These are phyloP conservation scores for Hanseniaspora mollemarum DNA, from an alignment of 805 yeast species.

Conservation along the genomic window DNA sequence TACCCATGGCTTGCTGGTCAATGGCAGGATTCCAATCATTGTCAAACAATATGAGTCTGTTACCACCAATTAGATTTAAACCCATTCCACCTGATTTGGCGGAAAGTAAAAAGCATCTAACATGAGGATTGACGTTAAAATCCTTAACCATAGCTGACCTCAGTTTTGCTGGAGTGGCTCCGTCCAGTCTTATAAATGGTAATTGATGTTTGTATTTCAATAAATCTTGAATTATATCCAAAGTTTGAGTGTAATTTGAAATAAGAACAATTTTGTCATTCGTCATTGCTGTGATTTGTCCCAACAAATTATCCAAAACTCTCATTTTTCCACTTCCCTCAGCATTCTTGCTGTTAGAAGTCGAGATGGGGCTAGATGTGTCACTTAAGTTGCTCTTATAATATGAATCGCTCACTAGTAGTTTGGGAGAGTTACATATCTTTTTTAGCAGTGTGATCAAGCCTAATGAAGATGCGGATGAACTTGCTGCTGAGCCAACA, in stretches of 20 bases:
- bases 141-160: slow-evolving; percentile 55
- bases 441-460: slow-evolving; percentile 67
- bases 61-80: slow-evolving; percentile 78
- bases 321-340: slow-evolving; percentile 51
- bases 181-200: slow-evolving; percentile 62
- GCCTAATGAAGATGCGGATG: slow-evolving; percentile 36
- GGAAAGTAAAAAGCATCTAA: slow-evolving; percentile 50
- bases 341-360: neutral
- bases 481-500: slow-evolving; percentile 25
- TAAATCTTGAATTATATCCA: slow-evolving; percentile 61
- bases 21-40: slow-evolving; percentile 96
- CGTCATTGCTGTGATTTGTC: slow-evolving; percentile 34
- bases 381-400: slow-evolving; percentile 18
- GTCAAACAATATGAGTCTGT: slow-evolving; percentile 71
- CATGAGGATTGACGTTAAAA: slow-evolving; percentile 44
- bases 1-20: slow-evolving; percentile 89
- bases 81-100: slow-evolving; percentile 94
- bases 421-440: slow-evolving; percentile 69
- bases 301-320: slow-evolving; percentile 46
- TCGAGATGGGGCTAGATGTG: neutral
- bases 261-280: slow-evolving; percentile 83
- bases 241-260: slow-evolving; percentile 87
- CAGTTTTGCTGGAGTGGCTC: slow-evolving; percentile 58
- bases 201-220: slow-evolving; percentile 38
- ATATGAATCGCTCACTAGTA: slow-evolving; percentile 40